These are phyloP conservation scores for Castanea crenata DNA, from an alignment of 306 rosid genomes.

Conservation along the genomic window DNA sequence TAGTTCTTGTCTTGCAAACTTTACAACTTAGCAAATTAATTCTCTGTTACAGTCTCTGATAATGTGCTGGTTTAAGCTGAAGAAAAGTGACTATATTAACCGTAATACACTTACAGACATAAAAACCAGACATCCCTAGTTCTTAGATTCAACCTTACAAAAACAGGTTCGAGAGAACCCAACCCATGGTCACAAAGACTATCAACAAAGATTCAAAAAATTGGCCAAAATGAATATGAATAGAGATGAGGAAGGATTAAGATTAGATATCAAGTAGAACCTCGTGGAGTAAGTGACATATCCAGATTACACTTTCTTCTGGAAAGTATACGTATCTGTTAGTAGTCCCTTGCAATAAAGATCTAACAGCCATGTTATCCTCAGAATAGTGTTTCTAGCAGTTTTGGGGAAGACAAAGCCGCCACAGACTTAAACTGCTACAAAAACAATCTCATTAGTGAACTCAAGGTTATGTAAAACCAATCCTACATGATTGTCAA, in stretches of 20 bases:
- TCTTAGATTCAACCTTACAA: slow-evolving; percentile 6
- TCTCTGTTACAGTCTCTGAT: not conserved
- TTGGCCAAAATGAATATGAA: slow-evolving; percentile 34
- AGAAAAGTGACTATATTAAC: not conserved
- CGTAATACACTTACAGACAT: not conserved
- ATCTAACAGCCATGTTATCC: slow-evolving; percentile 17
- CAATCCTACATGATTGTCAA: not conserved
- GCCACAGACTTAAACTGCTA: slow-evolving; percentile 75
- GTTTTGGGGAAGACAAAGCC: slow-evolving; percentile 59
- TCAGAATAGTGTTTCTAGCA: slow-evolving; percentile 65
- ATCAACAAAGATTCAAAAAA: slow-evolving; percentile 32
- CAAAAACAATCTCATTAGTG: slow-evolving; percentile 13
- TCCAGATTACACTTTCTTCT: slow-evolving; percentile 26
- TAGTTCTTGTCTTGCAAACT: slow-evolving; percentile 9
- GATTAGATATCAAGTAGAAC: slow-evolving; percentile 37
- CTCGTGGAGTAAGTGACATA: slow-evolving; percentile 26
- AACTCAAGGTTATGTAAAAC: not conserved
- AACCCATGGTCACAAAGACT: slow-evolving; percentile 37
- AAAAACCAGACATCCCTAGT: slow-evolving; percentile 22
- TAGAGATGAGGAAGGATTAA: slow-evolving; percentile 29
- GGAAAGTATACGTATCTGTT: slow-evolving; percentile 32
- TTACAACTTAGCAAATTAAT: slow-evolving; percentile 15
- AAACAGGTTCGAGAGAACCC: slow-evolving; percentile 25
- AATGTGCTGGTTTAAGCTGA: slow-evolving; percentile 5
- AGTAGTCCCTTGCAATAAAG: slow-evolving; percentile 35